phyloP scores from a whole-genome alignment of 306 rosid species.

The Begonia masoniana region DNA sequence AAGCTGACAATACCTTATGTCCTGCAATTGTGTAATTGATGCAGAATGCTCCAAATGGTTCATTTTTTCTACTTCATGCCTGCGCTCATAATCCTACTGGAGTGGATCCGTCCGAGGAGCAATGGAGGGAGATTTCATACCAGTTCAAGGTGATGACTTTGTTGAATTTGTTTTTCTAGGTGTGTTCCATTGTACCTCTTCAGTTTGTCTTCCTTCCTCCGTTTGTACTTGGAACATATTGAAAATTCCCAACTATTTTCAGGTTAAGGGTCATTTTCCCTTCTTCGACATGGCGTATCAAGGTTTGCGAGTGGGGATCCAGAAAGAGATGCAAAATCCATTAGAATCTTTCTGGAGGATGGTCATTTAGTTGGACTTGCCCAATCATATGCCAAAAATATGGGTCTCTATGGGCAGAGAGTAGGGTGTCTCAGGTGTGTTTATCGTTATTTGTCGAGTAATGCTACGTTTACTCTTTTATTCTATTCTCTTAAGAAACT shows the following conservation, averaged over 20 bases:
- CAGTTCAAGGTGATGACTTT: conserved; percentile 44
- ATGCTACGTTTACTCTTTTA: no score
- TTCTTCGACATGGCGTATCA: conserved; percentile 98
- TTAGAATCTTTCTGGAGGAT: conserved; percentile 81
- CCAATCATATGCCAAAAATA: conserved; percentile 93
- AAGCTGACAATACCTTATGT: conserved; percentile 11
- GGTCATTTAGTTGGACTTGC: conserved; percentile 80
- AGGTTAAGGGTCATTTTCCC: conserved; percentile 86
- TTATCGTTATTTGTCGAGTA: not conserved
- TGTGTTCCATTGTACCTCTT: not conserved
- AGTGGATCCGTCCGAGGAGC: conserved; percentile 88
- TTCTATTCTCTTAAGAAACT: no score
- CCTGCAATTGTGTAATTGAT: conserved; percentile 7
- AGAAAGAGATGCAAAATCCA: conserved; percentile 73
- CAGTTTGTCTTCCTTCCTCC: no score
- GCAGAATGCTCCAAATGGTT: conserved; percentile 91
- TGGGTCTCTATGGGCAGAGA: conserved; percentile 97
- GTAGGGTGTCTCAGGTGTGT: conserved; percentile 90
- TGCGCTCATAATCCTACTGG: conserved; percentile 99
- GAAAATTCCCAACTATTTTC: conserved; percentile 18
- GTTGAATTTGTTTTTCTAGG: conserved; percentile 8
- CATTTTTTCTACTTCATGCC: conserved; percentile 92
- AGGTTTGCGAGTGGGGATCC: conserved; percentile 99
- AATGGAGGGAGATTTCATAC: conserved; percentile 85
- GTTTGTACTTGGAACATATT: no score